A percentile compares a stretch with the other conserved stretches of the same genome.
phyloP scores from a whole-genome alignment of 805 yeast species.

The Monosporozyma aerobia region DNA sequence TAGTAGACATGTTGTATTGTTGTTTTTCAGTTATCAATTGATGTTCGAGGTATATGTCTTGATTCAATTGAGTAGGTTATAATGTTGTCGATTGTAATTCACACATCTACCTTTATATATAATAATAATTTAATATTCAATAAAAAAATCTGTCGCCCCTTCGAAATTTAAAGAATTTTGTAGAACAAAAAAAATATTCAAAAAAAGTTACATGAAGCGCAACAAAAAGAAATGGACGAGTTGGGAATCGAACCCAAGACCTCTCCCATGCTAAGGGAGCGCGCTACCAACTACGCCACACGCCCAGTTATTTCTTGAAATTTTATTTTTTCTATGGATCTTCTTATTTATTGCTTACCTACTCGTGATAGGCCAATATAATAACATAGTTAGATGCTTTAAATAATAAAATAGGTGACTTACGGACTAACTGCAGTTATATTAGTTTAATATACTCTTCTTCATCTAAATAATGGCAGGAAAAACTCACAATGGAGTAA shows the following conservation, averaged over 20 bases:
- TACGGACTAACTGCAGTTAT: no score
- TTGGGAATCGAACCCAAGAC: constrained; percentile 75
- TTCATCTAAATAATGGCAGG: no score
- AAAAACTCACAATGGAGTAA: no score
- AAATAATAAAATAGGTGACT: no score
- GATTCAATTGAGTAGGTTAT: neutral
- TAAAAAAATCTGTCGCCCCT: neutral
- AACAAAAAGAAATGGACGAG: constrained; percentile 44
- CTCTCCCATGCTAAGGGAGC: constrained; percentile 73
- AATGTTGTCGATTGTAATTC: neutral
- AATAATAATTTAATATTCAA: neutral
- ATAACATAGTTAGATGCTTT: no score
- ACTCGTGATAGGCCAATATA: no score
- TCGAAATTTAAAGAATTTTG: neutral
- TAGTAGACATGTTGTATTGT: constrained; percentile 4
- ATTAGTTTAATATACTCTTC: no score
- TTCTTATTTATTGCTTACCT: no score
- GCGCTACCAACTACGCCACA: constrained; percentile 81
- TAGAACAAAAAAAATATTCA: neutral
- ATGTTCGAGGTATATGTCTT: neutral
- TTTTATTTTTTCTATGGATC: no score
- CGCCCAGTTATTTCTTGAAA: constrained; percentile 35
- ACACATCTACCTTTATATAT: neutral
- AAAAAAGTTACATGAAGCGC: neutral
- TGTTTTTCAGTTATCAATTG: neutral